A percentile compares a stretch with the other conserved stretches of the same genome.
Evolutionary conservation across 352 stramenopile genomes (phyloP).

Genomic region (Phytophthora multivora): DNA sequence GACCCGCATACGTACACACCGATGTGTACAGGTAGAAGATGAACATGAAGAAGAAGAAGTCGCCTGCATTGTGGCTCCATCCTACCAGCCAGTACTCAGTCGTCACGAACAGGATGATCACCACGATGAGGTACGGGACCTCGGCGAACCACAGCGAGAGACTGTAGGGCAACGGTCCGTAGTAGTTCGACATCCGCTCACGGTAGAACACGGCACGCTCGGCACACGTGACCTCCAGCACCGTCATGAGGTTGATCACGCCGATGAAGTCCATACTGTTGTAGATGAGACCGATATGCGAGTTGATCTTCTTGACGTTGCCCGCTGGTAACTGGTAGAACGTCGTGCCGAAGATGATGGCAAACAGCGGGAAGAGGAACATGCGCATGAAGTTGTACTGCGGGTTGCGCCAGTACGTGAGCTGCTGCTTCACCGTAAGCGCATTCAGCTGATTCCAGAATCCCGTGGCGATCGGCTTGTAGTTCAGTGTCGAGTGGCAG

Average conservation of each 20-base stretch:
- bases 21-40: slow-evolving; percentile 71
- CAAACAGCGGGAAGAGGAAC: slow-evolving; percentile 60
- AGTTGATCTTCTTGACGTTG: slow-evolving; percentile 54
- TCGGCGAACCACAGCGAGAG: slow-evolving; percentile 69
- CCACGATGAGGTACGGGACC: slow-evolving; percentile 61
- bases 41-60: slow-evolving; percentile 52
- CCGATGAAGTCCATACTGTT: slow-evolving; percentile 76
- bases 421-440: slow-evolving; percentile 37
- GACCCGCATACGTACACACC: slow-evolving; percentile 63
- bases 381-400: slow-evolving; percentile 76
- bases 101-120: slow-evolving; percentile 50
- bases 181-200: slow-evolving; percentile 77
- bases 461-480: slow-evolving; percentile 44
- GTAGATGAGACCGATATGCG: slow-evolving; percentile 73
- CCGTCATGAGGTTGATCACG: slow-evolving; percentile 62
- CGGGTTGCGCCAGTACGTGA: slow-evolving; percentile 62
- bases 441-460: slow-evolving; percentile 43
- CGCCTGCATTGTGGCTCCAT: slow-evolving; percentile 30
- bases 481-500: slow-evolving; percentile 54
- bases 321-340: slow-evolving; percentile 53
- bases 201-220: slow-evolving; percentile 64
- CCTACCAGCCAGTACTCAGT: slow-evolving; percentile 76
- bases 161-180: slow-evolving; percentile 66
- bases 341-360: slow-evolving; percentile 65
- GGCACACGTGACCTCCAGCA: slow-evolving; percentile 49